Base-by-base conservation (phyloP, 371 early-diverging fungal genomes). In the Parasitella parasitica region DNA sequence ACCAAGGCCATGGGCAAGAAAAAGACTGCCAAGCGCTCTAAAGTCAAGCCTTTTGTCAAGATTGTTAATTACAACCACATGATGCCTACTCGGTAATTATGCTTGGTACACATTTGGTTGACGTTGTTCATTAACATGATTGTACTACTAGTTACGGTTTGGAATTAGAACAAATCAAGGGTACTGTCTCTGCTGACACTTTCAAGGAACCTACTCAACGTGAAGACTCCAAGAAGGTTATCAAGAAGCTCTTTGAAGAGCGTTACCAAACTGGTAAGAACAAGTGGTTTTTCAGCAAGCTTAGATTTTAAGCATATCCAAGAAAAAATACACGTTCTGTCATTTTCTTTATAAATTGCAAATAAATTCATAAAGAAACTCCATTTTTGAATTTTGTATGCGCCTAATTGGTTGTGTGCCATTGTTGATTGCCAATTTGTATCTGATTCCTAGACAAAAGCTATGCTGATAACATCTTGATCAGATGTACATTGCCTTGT, bases 241-340 rank as follows among this genome's bases (percentile, higher is more conserved):
- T 97, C 84, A 94, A 91, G 87, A 93, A 91, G 90, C 82, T 91
- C 69, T 90, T 98, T 74, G 89, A 97, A 87, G 93, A 96, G 84
- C 80, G 84, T 81, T 96, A 97, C 88, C 87, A 88, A 80, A 82
- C 89, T 68, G 98, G 98, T 76, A 96, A 97, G 92, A 96, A 95
- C 94, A 95, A 94, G 91, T 98, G 98, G 98, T 97, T 98, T 93
- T 98, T 98, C 89, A 89, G 91, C 85, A 97, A 97, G 92, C 95
- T 98, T 73, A 89, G 95, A 74, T 94, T 95, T 91, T 94, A 91
- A 93, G 67, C 63, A 30, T 50, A 46, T 46, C 24, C 22, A 46
- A n/a, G 11, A 41, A 46, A 22, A 43, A 46, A 46, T 46, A 46
- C 24, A 46, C 13, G 24, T 46, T 46, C 46, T 46, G 46, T 46